Percentiles rank a stretch among this genome's conserved stretches.
Conservation (phyloP, 108 stramenopile species). For the Skeletonema tropicum region DNA sequence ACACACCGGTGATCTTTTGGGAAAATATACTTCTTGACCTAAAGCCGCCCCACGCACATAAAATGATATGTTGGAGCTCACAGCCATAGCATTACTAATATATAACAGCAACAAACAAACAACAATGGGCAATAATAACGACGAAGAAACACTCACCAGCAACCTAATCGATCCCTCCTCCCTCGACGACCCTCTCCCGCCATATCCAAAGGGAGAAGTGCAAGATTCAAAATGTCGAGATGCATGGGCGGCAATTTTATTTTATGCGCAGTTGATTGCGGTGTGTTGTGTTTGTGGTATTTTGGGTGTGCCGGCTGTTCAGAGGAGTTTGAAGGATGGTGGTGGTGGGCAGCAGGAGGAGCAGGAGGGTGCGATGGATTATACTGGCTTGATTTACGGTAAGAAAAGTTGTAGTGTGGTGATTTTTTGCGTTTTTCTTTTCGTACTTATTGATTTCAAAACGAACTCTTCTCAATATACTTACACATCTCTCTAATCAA, state of each 20-base stretch:
- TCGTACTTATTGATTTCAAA: no score
- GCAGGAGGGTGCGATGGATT: neutral
- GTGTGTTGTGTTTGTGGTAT: constrained; percentile 39
- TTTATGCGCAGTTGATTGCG: constrained; percentile 61
- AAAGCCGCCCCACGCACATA: no score
- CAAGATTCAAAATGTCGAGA: constrained; percentile 51
- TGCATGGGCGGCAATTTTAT: constrained; percentile 63
- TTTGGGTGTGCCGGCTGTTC: constrained; percentile 25
- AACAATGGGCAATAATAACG: no score
- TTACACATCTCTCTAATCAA: no score
- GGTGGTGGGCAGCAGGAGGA: constrained; percentile 15
- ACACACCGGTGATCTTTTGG: no score
- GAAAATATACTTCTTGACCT: no score
- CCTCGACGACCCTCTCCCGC: neutral
- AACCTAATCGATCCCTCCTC: constrained; percentile 8
- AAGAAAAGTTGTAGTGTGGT: neutral
- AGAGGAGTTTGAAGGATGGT: constrained; percentile 28
- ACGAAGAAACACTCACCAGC: neutral
- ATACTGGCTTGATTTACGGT: constrained; percentile 34
- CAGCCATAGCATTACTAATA: no score
- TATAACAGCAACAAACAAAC: no score
- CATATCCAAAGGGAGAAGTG: constrained; percentile 32
- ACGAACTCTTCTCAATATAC: no score
- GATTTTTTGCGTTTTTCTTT: no score
- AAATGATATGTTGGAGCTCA: no score